A percentile compares a stretch with the other conserved stretches of the same genome.
These are phyloP conservation scores for Panaeolus papilionaceus DNA, from an alignment of 768 basidiomycete genomes.

Conservation along the genomic window DNA sequence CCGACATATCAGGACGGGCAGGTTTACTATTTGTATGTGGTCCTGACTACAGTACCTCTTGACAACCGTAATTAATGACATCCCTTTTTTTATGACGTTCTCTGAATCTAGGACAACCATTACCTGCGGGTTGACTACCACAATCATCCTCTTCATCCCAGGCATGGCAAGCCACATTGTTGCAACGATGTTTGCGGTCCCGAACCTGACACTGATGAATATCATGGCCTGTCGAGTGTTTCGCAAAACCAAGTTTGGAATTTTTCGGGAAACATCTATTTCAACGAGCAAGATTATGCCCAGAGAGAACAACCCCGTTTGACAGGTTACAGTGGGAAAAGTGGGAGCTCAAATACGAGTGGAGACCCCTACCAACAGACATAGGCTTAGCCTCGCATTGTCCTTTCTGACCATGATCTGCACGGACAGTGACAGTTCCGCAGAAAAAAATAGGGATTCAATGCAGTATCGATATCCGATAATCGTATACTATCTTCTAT, in stretches of 20 bases:
- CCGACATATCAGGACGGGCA: slow-evolving; percentile 14
- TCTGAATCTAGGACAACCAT: slow-evolving; percentile 14
- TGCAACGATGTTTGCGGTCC: slow-evolving; percentile 16
- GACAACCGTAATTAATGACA: not conserved
- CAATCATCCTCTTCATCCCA: slow-evolving; percentile 19
- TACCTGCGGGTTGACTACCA: not conserved
- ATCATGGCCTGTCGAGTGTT: slow-evolving; percentile 6
- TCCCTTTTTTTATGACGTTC: not conserved
- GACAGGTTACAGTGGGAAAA: too few species aligned
- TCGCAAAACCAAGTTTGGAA: not conserved
- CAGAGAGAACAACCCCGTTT: not conserved
- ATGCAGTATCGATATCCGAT: too few species aligned
- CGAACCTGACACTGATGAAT: slow-evolving; percentile 24
- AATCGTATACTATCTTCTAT: too few species aligned
- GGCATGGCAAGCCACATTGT: slow-evolving; percentile 19
- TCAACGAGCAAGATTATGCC: not conserved
- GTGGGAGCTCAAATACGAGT: too few species aligned
- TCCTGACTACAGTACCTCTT: not conserved
- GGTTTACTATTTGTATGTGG: slow-evolving; percentile 9
- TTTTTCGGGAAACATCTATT: slow-evolving; percentile 15
- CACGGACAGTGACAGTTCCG: too few species aligned
- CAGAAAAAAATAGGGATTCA: too few species aligned
- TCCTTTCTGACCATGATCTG: too few species aligned
- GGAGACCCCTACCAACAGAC: too few species aligned
- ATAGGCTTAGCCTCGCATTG: too few species aligned